Conservation (phyloP, 139 green algal species). For the Picochlorum costavermella region DNA sequence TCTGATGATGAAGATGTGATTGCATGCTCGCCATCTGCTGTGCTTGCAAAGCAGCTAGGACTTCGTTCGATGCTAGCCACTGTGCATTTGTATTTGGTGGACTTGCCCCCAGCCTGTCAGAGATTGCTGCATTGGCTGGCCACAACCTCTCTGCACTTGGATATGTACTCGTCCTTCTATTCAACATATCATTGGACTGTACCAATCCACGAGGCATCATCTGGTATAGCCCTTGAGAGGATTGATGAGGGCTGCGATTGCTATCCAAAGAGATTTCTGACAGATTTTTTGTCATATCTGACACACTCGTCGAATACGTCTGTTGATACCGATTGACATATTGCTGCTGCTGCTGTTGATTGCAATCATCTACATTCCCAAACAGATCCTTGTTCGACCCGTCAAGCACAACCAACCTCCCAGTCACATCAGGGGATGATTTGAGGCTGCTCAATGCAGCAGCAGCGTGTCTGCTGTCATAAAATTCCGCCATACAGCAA, state of each 20-base stretch:
- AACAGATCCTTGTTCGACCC: background rate
- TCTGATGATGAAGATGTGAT: slow-evolving; percentile 32
- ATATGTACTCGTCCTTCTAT: background rate
- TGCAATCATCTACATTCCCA: background rate
- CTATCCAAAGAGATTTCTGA: slow-evolving; percentile 20
- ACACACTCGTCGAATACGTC: background rate
- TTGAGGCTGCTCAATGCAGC: slow-evolving; percentile 14
- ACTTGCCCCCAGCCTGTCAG: background rate
- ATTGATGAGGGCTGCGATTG: background rate
- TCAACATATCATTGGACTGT: background rate
- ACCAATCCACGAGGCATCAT: too few relatives aligned
- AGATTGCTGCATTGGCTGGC: background rate
- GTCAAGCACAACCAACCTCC: slow-evolving; percentile 19
- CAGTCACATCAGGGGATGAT: slow-evolving; percentile 8
- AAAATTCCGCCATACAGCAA: slow-evolving; percentile 76
- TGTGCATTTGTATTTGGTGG: background rate
- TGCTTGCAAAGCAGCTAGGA: slow-evolving; percentile 12
- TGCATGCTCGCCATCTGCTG: slow-evolving; percentile 32
- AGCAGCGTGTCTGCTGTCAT: slow-evolving; percentile 52
- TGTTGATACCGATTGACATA: background rate
- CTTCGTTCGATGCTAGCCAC: too few relatives aligned
- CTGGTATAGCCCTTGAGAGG: too few relatives aligned
- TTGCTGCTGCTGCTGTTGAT: background rate
- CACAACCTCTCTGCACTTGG: background rate
- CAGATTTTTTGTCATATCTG: slow-evolving; percentile 12